Base-by-base conservation (phyloP, 2,329 filamentous ascomycete species). In the Ascochyta rabiei region DNA sequence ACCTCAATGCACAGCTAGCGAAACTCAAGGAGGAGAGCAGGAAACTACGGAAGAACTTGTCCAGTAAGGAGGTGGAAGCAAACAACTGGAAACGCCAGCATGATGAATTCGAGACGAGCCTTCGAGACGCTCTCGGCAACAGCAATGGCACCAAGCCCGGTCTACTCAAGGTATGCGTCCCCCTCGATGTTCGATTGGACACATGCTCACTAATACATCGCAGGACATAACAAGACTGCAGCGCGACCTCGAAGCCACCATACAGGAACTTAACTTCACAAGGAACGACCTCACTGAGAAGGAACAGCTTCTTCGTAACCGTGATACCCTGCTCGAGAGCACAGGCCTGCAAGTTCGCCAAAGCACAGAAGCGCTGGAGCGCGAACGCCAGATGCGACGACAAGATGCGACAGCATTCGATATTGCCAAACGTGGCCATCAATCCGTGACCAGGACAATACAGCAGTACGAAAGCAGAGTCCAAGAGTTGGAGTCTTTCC, bases 11-110 rank as follows among this genome's bases (percentile, higher is more conserved):
- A 35, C 93, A 98, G 75, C 85, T 88, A 21, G 88, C 88, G 5
- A 82, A 84, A 24, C 87, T 91, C 59, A 96, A 95, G 78, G 95
- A 98, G 59, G 95, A 98, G 70, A 85, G 87, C 23, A 84, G 92
- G 60, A 86, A 85, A 68, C 80, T 98, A 62, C 89, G 91, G 69
- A 95, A 96, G 81, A 91, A 81, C 64, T 80, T 98, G 41, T 90
- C 88, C 12, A 87, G 87, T 43, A 87, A 91, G 49, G 93, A 98
- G 74, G 88, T 93, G 43, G 95, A 98, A 74, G 91, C 91, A 8
- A 87, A 87, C 9, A 89, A 92, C 61, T 97, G 91, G 90, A 96
- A 95, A 78, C 91, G 96, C 76, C 86, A 91, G 60, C 81, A 97
- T 45, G 86, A 91, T 73, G 93, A 97, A 74, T 82, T 98, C 49